These are phyloP conservation scores for Panicum hallii DNA, from an alignment of 202 grass and related monocot genomes.

Conservation along the genomic window DNA sequence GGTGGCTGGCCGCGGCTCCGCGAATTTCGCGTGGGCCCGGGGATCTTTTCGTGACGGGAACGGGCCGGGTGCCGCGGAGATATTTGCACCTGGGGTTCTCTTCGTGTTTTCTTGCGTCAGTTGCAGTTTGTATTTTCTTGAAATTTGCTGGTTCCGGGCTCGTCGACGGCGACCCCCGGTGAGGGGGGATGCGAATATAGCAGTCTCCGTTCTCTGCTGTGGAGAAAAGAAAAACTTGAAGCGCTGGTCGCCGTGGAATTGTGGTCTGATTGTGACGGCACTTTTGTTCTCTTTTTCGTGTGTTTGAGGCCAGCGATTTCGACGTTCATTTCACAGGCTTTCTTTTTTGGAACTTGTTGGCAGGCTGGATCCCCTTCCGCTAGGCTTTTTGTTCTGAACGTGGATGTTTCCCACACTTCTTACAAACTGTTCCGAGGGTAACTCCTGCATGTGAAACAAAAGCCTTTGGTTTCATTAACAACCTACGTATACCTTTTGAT, in stretches of 20 bases:
- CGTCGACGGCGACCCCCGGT: conserved; percentile 20
- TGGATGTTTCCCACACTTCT: background rate
- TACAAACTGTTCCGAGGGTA: background rate
- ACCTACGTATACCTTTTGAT: background rate
- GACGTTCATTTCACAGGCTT: background rate
- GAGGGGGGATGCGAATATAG: background rate
- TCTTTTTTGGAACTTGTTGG: too few relatives aligned
- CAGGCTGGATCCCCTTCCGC: background rate
- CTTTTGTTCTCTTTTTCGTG: background rate
- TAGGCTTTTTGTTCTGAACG: background rate
- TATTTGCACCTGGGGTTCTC: conserved; percentile 19
- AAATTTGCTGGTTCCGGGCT: conserved; percentile 6
- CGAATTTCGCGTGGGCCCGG: conserved; percentile 12
- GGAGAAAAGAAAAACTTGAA: background rate
- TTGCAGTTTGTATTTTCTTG: conserved; percentile 16
- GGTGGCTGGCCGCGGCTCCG: conserved; percentile 32
- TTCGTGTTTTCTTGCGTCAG: background rate
- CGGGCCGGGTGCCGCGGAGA: background rate
- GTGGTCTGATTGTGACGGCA: background rate
- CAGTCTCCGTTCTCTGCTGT: background rate
- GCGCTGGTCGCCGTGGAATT: background rate
- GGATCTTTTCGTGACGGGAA: conserved; percentile 31
- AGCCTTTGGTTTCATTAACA: background rate
- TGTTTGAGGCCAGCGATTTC: background rate
- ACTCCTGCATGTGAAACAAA: background rate